These are phyloP conservation scores for Auricularia cornea DNA, from an alignment of 768 basidiomycete species.

Conservation along the genomic window DNA sequence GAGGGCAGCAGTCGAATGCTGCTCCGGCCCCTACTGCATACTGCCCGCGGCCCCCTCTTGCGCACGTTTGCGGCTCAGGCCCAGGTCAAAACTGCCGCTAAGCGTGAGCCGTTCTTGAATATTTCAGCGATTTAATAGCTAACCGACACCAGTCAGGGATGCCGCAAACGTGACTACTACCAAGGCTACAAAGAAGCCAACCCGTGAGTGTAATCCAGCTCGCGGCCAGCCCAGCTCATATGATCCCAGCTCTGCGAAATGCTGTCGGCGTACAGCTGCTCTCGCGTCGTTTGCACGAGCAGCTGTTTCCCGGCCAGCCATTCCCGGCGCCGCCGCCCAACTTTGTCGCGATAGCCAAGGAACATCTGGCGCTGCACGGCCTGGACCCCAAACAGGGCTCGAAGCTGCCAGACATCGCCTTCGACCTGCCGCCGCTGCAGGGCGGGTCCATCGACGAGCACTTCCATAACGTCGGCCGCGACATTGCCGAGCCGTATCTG, in stretches of 20 bases:
- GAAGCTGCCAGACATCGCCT: slow-evolving; percentile 65
- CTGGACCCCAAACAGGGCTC: slow-evolving; percentile 76
- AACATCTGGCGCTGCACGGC: slow-evolving; percentile 74
- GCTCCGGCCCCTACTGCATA: no score
- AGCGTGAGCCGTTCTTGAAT: no score
- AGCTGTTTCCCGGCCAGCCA: slow-evolving; percentile 66
- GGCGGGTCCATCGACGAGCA: slow-evolving; percentile 79
- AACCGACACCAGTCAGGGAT: no score
- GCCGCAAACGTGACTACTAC: no score
- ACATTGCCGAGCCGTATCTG: slow-evolving; percentile 70
- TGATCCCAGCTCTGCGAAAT: slow-evolving; percentile 56
- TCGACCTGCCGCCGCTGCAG: slow-evolving; percentile 78
- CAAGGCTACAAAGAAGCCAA: no score
- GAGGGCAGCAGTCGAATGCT: no score
- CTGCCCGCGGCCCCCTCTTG: no score
- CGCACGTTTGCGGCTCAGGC: no score
- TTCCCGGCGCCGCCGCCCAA: slow-evolving; percentile 53
- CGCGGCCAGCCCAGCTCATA: background rate
- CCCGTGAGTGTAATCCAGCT: no score
- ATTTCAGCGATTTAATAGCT: no score
- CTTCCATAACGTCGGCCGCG: slow-evolving; percentile 70
- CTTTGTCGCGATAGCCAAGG: slow-evolving; percentile 65
- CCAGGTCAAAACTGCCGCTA: no score
- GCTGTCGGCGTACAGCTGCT: slow-evolving; percentile 91
- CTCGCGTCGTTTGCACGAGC: slow-evolving; percentile 67